phyloP scores from a whole-genome alignment of 306 rosid species.

The Cotoneaster glaucophyllus region DNA sequence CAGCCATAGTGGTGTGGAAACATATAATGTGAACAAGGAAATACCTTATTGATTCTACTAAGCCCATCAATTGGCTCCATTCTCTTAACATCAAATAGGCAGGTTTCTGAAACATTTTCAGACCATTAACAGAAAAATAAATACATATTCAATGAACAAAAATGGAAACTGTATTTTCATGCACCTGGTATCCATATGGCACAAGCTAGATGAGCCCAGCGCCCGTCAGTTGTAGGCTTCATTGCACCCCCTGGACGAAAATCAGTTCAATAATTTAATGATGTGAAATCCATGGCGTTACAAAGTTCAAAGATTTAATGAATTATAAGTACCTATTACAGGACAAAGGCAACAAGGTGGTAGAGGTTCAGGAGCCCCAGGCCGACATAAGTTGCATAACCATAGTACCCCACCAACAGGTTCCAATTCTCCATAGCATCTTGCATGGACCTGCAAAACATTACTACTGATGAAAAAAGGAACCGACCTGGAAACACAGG shows the following conservation, averaged over 20 bases:
- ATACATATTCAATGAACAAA: constrained; percentile 1
- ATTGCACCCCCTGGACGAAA: constrained; percentile 88
- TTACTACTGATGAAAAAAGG: neutral
- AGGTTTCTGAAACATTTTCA: constrained; percentile 64
- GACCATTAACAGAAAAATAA: constrained; percentile 16
- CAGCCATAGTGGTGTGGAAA: neutral
- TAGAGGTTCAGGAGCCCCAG: constrained; percentile 58
- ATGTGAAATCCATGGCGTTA: neutral
- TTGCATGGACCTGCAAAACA: constrained; percentile 74
- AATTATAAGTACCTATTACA: constrained; percentile 60
- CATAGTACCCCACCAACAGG: constrained; percentile 85
- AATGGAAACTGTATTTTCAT: constrained; percentile 25
- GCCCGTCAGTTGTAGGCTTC: constrained; percentile 98
- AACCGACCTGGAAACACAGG: constrained; percentile 13
- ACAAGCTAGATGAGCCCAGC: constrained; percentile 99
- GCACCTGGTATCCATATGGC: constrained; percentile 99
- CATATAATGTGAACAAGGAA: neutral
- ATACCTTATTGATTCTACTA: constrained; percentile 81
- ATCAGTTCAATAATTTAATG: constrained; percentile 18
- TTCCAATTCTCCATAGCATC: constrained; percentile 94
- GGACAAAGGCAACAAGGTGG: constrained; percentile 98
- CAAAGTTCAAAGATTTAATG: constrained; percentile 11
- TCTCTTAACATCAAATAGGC: constrained; percentile 89
- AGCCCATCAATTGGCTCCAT: constrained; percentile 99
- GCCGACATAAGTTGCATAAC: constrained; percentile 94